These are phyloP conservation scores for Hondaea fermentalgiana DNA, from an alignment of 108 stramenopile species.

Conservation along the genomic window DNA sequence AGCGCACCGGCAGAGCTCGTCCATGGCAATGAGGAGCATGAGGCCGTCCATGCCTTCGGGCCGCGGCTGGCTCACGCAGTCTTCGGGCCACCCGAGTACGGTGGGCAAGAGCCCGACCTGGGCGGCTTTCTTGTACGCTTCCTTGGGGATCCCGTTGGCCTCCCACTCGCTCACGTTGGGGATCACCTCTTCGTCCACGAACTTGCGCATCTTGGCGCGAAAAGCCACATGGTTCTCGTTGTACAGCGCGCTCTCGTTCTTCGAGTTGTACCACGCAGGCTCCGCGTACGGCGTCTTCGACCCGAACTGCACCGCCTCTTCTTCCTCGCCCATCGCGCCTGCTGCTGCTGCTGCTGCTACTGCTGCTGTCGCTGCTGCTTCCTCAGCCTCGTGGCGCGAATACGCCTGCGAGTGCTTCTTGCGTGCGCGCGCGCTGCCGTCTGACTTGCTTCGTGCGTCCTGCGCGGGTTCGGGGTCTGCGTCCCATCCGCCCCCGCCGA, in stretches of 20 bases:
- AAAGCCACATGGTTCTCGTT: background rate
- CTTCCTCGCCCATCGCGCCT: background rate
- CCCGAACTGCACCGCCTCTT: background rate
- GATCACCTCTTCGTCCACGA: slow-evolving; percentile 8
- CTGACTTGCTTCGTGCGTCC: too few relatives aligned
- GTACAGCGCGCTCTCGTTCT: background rate
- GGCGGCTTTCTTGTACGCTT: background rate
- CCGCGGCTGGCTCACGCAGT: background rate
- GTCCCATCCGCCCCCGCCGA: too few relatives aligned
- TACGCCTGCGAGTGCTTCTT: too few relatives aligned
- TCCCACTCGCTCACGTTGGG: background rate
- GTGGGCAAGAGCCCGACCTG: background rate
- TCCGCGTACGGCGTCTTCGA: background rate
- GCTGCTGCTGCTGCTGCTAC: too few relatives aligned
- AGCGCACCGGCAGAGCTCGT: slow-evolving; percentile 16
- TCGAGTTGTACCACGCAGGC: slow-evolving; percentile 6
- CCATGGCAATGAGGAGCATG: background rate
- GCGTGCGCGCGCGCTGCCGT: too few relatives aligned
- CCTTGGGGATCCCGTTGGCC: background rate
- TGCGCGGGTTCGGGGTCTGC: too few relatives aligned
- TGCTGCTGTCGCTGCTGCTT: too few relatives aligned
- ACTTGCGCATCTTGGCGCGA: background rate
- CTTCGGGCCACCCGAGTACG: background rate
- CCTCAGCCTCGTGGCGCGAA: too few relatives aligned
- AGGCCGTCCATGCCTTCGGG: slow-evolving; percentile 2